Evolutionary conservation across 164 flowering plant species (phyloP).

Genomic region (Aristolochia californica): DNA sequence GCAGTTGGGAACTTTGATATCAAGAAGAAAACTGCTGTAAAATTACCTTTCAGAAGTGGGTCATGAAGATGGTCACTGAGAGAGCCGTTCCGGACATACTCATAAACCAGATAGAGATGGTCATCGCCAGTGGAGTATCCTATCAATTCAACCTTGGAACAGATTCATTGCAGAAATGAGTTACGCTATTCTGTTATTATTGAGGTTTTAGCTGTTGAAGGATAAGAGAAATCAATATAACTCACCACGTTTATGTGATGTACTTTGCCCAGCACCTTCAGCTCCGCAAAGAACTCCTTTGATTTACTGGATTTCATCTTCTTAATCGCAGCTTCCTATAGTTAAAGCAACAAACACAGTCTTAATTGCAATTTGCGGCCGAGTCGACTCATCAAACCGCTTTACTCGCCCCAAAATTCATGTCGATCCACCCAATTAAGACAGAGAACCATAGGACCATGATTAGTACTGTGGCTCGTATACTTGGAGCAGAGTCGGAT

Average conservation of each 20-base stretch:
- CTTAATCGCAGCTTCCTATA: conserved; percentile 61
- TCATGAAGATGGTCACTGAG: conserved; percentile 63
- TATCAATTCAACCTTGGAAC: conserved; percentile 50
- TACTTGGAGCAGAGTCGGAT: too few relatives aligned
- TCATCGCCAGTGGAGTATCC: conserved; percentile 62
- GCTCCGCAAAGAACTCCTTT: conserved; percentile 63
- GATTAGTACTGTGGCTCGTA: too few relatives aligned
- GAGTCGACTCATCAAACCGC: too few relatives aligned
- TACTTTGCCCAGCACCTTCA: conserved; percentile 55
- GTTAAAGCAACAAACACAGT: background rate
- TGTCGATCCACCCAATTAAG: too few relatives aligned
- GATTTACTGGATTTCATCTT: conserved; percentile 58
- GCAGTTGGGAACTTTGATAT: too few relatives aligned
- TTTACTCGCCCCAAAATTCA: too few relatives aligned
- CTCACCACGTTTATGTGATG: conserved; percentile 70
- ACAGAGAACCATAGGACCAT: too few relatives aligned
- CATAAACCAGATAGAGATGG: conserved; percentile 54
- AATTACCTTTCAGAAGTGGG: conserved; percentile 42
- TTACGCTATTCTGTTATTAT: too few relatives aligned
- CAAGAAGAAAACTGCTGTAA: background rate
- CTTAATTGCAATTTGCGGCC: too few relatives aligned
- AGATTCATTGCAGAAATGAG: background rate
- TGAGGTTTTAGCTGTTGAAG: background rate
- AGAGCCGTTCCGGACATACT: conserved; percentile 48
- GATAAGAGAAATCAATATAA: background rate